Percentiles rank a stretch among this genome's conserved stretches.
Evolutionary conservation across 805 yeast species (phyloP).

Genomic region (Candida sonorensis): DNA sequence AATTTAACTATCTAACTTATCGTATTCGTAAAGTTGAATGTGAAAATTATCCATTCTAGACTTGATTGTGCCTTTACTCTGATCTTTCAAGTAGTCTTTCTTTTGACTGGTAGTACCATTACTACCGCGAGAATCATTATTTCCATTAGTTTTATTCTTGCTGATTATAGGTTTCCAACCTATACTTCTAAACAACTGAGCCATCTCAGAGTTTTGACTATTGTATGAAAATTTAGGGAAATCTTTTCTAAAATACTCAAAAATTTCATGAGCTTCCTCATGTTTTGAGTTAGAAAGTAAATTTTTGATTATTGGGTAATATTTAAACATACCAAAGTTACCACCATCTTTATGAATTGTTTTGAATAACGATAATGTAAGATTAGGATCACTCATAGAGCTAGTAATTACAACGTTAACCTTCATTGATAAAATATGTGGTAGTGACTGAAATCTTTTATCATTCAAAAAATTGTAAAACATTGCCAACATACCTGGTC

Average conservation of each 20-base stretch:
- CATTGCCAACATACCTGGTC: background rate
- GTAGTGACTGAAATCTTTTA: no score
- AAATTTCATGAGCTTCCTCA: background rate
- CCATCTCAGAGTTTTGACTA: background rate
- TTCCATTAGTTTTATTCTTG: no score
- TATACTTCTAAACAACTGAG: background rate
- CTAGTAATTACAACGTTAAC: no score
- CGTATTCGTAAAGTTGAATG: slow-evolving; percentile 15
- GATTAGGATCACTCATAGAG: background rate
- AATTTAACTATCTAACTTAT: slow-evolving; percentile 4
- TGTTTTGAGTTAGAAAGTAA: background rate
- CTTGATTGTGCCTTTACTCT: slow-evolving; percentile 7
- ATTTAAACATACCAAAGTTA: background rate
- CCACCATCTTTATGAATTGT: background rate
- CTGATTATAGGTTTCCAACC: no score
- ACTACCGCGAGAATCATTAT: no score
- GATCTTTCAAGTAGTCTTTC: background rate
- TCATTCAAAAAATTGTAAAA: background rate
- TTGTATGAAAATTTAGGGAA: background rate
- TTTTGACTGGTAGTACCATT: no score
- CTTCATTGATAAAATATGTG: no score
- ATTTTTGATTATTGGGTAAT: no score
- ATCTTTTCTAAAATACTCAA: background rate
- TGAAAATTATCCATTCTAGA: slow-evolving; percentile 11
- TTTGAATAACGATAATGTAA: background rate